Evolutionary conservation across 768 basidiomycete species (phyloP).

Genomic region (Russula dissimulans): DNA sequence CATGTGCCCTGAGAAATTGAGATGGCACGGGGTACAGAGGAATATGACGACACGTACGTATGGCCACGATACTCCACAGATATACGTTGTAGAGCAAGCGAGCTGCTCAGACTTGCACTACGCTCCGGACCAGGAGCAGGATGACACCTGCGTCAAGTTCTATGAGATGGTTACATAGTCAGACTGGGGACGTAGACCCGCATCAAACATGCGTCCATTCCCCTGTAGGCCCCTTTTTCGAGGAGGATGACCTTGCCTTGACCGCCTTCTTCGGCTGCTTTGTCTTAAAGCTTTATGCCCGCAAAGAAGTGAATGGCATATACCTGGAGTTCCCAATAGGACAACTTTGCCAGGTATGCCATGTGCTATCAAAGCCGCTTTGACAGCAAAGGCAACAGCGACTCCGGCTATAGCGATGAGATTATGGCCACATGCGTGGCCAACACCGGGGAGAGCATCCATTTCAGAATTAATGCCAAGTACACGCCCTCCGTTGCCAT

Average conservation of each 20-base stretch:
- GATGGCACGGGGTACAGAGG: not conserved
- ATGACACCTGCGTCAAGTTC: conserved; percentile 49
- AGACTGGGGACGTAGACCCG: conserved; percentile 22
- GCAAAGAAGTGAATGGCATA: not conserved
- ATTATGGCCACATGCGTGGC: conserved; percentile 78
- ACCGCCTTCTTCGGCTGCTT: conserved; percentile 68
- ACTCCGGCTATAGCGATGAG: conserved; percentile 72
- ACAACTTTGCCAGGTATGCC: conserved; percentile 60
- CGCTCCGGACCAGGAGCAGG: conserved; percentile 69
- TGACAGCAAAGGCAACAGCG: conserved; percentile 61
- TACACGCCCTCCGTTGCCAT: conserved; percentile 57
- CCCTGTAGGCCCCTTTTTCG: conserved; percentile 62
- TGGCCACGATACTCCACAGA: conserved; percentile 63
- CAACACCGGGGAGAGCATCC: conserved; percentile 32
- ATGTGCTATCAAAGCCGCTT: conserved; percentile 49
- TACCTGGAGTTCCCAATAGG: conserved; percentile 73
- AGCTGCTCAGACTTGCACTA: conserved; percentile 55
- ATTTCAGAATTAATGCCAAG: conserved; percentile 77
- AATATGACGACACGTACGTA: conserved; percentile 37
- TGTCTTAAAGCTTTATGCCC: not conserved
- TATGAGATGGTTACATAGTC: not conserved
- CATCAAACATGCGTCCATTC: conserved; percentile 75
- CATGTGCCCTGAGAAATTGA: conserved; percentile 49
- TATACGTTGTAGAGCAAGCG: conserved; percentile 52
- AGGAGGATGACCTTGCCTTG: conserved; percentile 64